phyloP scores from a whole-genome alignment of 75 land plant genomes.

The Pinus tabuliformis region DNA sequence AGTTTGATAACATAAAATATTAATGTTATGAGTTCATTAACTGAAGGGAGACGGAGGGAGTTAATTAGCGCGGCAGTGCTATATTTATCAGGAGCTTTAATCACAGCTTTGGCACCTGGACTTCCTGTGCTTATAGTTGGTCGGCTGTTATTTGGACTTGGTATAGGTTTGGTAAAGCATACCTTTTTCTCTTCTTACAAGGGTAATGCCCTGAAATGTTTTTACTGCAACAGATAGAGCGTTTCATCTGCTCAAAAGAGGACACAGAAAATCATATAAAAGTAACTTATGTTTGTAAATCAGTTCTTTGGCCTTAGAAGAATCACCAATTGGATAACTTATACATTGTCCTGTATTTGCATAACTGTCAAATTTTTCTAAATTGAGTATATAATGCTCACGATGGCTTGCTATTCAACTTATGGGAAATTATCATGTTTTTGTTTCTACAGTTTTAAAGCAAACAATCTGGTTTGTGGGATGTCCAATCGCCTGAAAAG shows the following conservation, averaged over 20 bases:
- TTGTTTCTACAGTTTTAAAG: neutral
- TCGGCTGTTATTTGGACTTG: constrained; percentile 79
- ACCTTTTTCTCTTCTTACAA: neutral
- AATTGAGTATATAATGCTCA: neutral
- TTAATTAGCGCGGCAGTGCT: constrained; percentile 65
- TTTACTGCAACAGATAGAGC: neutral
- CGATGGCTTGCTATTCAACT: neutral
- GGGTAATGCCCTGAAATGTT: neutral
- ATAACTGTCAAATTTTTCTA: neutral
- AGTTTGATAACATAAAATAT: neutral
- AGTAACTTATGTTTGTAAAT: no score
- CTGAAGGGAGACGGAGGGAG: constrained; percentile 77
- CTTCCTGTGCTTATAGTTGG: constrained; percentile 63
- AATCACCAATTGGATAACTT: no score
- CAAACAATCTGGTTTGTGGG: neutral
- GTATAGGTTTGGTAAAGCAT: constrained; percentile 78
- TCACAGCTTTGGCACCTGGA: constrained; percentile 57
- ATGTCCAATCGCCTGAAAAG: neutral
- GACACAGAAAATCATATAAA: no score
- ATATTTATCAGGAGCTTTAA: constrained; percentile 67
- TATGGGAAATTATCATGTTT: neutral
- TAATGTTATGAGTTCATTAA: neutral
- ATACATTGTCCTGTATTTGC: neutral
- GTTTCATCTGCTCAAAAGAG: no score
- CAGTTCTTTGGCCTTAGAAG: neutral